Evolutionary conservation across 345 rosid genomes (phyloP).

Genomic region (Ailanthus altissimus): DNA sequence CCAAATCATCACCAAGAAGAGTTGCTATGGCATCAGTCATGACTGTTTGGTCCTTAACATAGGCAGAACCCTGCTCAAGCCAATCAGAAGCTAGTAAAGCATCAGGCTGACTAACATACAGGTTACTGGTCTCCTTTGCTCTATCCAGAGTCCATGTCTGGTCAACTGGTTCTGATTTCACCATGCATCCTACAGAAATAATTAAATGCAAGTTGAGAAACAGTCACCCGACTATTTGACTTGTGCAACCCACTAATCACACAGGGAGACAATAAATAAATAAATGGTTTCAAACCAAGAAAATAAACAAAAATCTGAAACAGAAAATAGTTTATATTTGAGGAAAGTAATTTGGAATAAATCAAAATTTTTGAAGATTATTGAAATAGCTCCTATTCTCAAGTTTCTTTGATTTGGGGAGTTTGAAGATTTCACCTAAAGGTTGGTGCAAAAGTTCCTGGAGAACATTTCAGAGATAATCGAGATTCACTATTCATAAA

Average conservation of each 20-base stretch:
- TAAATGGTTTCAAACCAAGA: background rate
- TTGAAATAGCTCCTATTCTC: background rate
- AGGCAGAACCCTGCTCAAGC: slow-evolving; percentile 61
- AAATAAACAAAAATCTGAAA: background rate
- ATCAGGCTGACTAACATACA: slow-evolving; percentile 47
- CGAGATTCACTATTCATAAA: slow-evolving; percentile 9
- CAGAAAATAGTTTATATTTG: background rate
- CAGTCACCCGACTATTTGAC: background rate
- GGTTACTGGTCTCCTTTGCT: slow-evolving; percentile 33
- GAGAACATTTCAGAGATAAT: slow-evolving; percentile 9
- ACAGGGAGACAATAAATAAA: background rate
- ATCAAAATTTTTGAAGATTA: background rate
- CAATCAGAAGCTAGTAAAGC: slow-evolving; percentile 75
- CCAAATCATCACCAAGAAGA: slow-evolving; percentile 74
- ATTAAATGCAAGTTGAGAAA: slow-evolving; percentile 14
- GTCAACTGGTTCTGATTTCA: slow-evolving; percentile 46
- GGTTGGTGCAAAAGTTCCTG: background rate
- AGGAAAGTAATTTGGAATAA: background rate
- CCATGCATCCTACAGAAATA: slow-evolving; percentile 37
- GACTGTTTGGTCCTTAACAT: slow-evolving; percentile 49
- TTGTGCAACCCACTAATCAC: background rate
- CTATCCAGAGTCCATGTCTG: slow-evolving; percentile 39
- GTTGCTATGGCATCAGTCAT: slow-evolving; percentile 64
- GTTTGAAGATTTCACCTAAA: background rate
- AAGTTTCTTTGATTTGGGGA: background rate